Percentiles rank a stretch among this genome's conserved stretches.
These are phyloP conservation scores for Botrytis fragariae DNA, from an alignment of 2,329 filamentous ascomycete genomes.

Conservation along the genomic window DNA sequence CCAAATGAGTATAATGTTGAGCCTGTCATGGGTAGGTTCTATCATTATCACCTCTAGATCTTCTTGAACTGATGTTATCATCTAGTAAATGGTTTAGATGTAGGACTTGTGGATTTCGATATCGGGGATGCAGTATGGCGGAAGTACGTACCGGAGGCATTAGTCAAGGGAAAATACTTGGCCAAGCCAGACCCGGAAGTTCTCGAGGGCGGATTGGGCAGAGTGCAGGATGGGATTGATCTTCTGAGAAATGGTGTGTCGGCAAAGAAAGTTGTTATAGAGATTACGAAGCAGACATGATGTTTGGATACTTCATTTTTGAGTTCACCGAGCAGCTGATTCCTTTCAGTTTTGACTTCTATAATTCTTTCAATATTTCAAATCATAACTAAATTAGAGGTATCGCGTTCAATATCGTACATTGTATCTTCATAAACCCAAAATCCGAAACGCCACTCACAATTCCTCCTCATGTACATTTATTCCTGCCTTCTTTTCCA, in stretches of 20 bases:
- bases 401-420: neutral
- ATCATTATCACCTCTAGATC: neutral
- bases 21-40: constrained; percentile 31
- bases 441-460: neutral
- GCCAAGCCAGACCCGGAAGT: constrained; percentile 43
- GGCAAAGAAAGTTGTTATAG: constrained; percentile 45
- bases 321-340: neutral
- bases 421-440: neutral
- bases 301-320: neutral
- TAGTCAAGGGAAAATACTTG: constrained; percentile 40
- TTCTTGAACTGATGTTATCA: constrained; percentile 3
- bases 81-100: constrained; percentile 32
- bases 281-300: constrained; percentile 20
- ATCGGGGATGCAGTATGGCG: constrained; percentile 40
- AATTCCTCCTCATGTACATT: constrained; percentile 1
- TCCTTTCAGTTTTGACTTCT: neutral
- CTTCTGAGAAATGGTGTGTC: constrained; percentile 42
- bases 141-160: constrained; percentile 42
- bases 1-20: constrained; percentile 31
- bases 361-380: neutral
- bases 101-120: constrained; percentile 36
- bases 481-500: constrained; percentile 6
- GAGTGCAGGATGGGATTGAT: constrained; percentile 44
- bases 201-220: constrained; percentile 44
- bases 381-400: neutral